Base-by-base conservation (phyloP, 192 early-diverging fungal genomes). In the Umbelopsis sp. region DNA sequence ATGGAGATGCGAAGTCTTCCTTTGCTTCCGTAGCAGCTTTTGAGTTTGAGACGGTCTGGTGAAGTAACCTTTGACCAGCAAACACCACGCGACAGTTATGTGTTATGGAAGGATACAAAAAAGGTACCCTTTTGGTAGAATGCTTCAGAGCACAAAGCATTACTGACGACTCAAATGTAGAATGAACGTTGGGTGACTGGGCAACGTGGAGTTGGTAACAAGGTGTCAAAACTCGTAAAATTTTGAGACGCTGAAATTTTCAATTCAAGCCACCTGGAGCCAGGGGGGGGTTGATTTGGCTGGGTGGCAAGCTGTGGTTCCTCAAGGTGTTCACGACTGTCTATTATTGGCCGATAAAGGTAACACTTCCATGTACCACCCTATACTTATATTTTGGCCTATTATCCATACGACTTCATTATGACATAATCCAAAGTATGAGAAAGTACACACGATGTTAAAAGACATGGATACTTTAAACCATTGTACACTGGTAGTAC, bases 141-240 rank as follows among this genome's bases (percentile, higher is more conserved):
- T 62, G 56, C 56, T 62, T 62, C 29, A 62, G 31, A n/a, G 56
- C 56, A 62, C 56, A 62, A 34, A 62, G 56, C 56, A 62, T 62
- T 29, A 34, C 31, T 1, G 20, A 17, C 56, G n/a, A 62, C 5
- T 29, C 20, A 29, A n/a, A 62, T 29, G 29, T 20, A 32, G 52
- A 32, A 20, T 25, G 25, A 34, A n/a, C 29, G 29, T 26, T 32
- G 7, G 16, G 32, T 62, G 26, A 11, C 5, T n/a, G n/a, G 38
- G 12, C 12, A 41, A 41, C 38, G 38, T 41, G 7, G 0, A 41
- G 38, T 41, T 41, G 38, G 8, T 4, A 0, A 11, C 38, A 41
- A 11, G 38, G 38, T 53, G 52, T 26, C 26, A 53, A 22, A 22
- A 22, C 20, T 53, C n/a, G 29, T 32, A 62, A 62, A 62, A 32